A percentile compares a stretch with the other conserved stretches of the same genome.
phyloP scores from a whole-genome alignment of 2,329 filamentous ascomycete genomes.

The Fonsecaea erecta region DNA sequence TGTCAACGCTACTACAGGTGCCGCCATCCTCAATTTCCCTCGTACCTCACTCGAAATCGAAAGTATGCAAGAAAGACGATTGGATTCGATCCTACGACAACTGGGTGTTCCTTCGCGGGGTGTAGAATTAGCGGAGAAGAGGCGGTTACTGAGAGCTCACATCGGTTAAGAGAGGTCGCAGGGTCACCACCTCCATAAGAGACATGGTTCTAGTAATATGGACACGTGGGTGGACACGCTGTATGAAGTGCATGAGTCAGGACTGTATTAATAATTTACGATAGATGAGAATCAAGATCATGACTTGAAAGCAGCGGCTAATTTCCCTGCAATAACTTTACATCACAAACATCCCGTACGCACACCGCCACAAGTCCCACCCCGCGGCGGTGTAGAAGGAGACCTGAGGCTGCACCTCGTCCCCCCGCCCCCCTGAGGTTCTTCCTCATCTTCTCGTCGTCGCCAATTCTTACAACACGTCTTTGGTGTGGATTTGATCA shows the following conservation, averaged over 20 bases:
- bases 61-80: conserved; percentile 19
- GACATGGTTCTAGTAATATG: conserved; percentile 15
- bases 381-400: no score
- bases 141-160: conserved; percentile 23
- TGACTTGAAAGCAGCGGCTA: no score
- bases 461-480: no score
- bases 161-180: conserved; percentile 27
- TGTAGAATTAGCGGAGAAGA: conserved; percentile 25
- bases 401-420: no score
- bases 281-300: background rate
- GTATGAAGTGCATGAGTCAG: background rate
- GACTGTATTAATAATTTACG: conserved; percentile 18
- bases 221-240: no score
- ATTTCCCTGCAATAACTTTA: no score
- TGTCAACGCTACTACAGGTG: conserved; percentile 10
- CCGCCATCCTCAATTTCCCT: conserved; percentile 24
- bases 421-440: no score
- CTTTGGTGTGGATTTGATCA: no score
- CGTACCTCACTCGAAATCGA: conserved; percentile 18
- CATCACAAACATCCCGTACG: no score
- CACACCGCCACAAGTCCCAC: no score
- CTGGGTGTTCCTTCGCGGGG: conserved; percentile 19
- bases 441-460: no score
- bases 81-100: conserved; percentile 22
- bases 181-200: conserved; percentile 13